Percentiles rank a stretch among this genome's conserved stretches.
These are phyloP conservation scores for Acacia concinna DNA, from an alignment of 331 rosid genomes.

Conservation along the genomic window DNA sequence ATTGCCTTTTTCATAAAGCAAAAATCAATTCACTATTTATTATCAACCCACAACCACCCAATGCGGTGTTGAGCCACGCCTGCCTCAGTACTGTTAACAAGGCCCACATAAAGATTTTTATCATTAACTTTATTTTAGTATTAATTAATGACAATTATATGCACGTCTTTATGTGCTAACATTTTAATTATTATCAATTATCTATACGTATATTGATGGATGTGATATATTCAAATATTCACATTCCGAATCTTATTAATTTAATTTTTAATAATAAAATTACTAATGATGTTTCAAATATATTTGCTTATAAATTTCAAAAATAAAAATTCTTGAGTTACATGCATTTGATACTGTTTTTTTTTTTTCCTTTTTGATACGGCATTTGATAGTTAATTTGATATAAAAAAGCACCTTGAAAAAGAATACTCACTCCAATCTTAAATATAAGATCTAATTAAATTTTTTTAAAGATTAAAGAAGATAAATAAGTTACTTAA, in stretches of 20 bases:
- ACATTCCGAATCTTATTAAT: not conserved
- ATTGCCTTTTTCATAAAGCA: constrained; percentile 48
- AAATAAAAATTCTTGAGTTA: not conserved
- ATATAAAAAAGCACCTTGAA: too few species aligned
- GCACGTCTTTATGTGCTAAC: not conserved
- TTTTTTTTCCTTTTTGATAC: too few species aligned
- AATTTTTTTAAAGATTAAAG: too few species aligned
- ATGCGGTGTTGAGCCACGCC: constrained; percentile 42
- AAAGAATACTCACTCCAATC: too few species aligned
- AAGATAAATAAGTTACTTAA: too few species aligned
- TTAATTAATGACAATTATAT: not conserved
- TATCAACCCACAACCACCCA: constrained; percentile 28
- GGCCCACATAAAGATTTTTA: constrained; percentile 8
- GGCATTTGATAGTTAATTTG: too few species aligned
- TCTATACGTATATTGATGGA: not conserved
- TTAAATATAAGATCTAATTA: too few species aligned
- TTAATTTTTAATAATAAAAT: not conserved
- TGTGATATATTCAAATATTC: not conserved
- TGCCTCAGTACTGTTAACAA: constrained; percentile 6
- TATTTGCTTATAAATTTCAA: not conserved
- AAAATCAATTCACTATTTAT: constrained; percentile 16
- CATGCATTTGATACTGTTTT: not conserved
- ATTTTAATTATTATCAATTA: not conserved
- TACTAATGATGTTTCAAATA: not conserved
- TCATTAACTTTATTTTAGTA: not conserved